phyloP scores from a whole-genome alignment of 2,329 filamentous ascomycete genomes.

The Colletotrichum zoysiae region DNA sequence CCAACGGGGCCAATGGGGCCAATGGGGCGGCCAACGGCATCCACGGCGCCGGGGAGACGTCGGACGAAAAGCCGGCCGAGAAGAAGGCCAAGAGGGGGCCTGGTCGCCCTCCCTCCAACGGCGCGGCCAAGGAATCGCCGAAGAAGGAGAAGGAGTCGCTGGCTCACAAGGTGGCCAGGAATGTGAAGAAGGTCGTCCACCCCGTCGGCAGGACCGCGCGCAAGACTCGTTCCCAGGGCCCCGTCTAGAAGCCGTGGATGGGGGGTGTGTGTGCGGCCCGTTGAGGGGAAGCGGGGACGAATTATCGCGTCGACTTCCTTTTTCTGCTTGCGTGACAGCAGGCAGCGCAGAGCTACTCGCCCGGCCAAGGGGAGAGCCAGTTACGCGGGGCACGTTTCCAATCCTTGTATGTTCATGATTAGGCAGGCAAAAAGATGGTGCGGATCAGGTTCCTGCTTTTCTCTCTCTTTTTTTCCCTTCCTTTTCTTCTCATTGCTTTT shows the following conservation, averaged over 20 bases:
- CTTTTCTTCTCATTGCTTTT: not conserved
- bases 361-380: slow-evolving; percentile 18
- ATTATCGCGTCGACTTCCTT: not conserved
- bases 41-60: slow-evolving; percentile 42
- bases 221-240: slow-evolving; percentile 59
- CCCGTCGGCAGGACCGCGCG: slow-evolving; percentile 53
- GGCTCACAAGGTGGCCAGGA: slow-evolving; percentile 46
- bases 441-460: not conserved
- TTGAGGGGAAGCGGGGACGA: not conserved
- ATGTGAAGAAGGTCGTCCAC: slow-evolving; percentile 53
- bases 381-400: slow-evolving; percentile 20
- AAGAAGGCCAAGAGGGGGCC: slow-evolving; percentile 46
- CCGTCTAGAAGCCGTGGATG: slow-evolving; percentile 1
- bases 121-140: slow-evolving; percentile 21
- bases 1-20: slow-evolving; percentile 45
- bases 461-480: not conserved
- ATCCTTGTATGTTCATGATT: slow-evolving; percentile 26
- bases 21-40: slow-evolving; percentile 45
- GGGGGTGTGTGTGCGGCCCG: no score
- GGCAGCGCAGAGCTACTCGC: slow-evolving; percentile 14
- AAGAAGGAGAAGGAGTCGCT: slow-evolving; percentile 38
- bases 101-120: slow-evolving; percentile 37
- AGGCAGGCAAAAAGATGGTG: slow-evolving; percentile 35
- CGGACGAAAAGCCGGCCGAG: slow-evolving; percentile 38
- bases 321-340: not conserved